phyloP scores from a whole-genome alignment of 345 rosid genomes.

The Aquilaria malaccensis region DNA sequence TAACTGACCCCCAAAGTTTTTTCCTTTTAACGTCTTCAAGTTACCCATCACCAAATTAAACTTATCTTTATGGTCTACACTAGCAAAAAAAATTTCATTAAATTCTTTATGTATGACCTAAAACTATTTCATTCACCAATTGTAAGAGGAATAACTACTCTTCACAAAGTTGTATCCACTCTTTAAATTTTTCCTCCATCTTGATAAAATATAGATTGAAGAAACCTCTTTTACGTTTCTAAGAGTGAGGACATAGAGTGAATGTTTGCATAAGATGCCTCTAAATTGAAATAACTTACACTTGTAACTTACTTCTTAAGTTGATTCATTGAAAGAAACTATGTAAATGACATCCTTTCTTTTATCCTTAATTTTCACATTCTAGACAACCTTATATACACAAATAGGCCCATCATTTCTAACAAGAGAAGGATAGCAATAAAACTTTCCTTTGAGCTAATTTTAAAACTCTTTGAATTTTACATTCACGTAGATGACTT shows the following conservation, averaged over 20 bases:
- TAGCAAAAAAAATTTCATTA: too few relatives aligned
- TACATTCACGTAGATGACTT: not conserved
- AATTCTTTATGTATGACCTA: too few relatives aligned
- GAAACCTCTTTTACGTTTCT: not conserved
- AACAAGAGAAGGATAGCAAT: not conserved
- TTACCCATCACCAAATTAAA: too few relatives aligned
- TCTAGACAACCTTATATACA: not conserved
- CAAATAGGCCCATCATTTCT: not conserved
- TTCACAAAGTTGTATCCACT: not conserved
- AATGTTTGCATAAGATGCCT: not conserved
- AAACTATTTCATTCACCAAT: too few relatives aligned
- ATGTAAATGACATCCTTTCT: not conserved
- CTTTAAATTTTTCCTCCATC: not conserved
- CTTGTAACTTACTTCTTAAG: not conserved
- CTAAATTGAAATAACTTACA: not conserved
- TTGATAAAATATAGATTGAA: not conserved
- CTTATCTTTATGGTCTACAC: too few relatives aligned
- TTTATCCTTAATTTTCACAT: not conserved
- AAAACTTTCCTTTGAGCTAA: not conserved
- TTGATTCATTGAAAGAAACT: not conserved
- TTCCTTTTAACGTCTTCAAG: too few relatives aligned
- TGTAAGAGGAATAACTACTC: too few relatives aligned
- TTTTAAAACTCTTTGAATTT: not conserved
- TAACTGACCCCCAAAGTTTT: too few relatives aligned
- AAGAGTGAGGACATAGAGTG: not conserved